Evolutionary conservation across 257 asterid genomes (phyloP).

Genomic region (Asclepias syriaca): DNA sequence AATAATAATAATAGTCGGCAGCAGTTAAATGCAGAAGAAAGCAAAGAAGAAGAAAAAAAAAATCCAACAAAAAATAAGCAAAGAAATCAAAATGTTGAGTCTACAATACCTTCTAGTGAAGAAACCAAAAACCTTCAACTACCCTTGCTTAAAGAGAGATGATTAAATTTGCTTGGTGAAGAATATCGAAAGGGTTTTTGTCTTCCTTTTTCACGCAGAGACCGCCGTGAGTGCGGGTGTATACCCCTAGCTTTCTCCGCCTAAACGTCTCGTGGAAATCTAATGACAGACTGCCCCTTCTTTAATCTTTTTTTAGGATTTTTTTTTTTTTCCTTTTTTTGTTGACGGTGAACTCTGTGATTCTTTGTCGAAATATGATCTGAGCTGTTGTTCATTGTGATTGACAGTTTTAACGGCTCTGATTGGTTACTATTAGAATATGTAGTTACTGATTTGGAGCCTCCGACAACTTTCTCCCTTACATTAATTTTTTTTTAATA

Average conservation of each 20-base stretch:
- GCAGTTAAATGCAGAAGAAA: not conserved
- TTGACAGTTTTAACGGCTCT: not conserved
- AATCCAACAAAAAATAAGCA: not conserved
- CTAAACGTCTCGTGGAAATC: constrained; percentile 23
- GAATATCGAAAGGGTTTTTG: constrained; percentile 4
- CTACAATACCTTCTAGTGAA: not conserved
- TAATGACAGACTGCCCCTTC: constrained; percentile 9
- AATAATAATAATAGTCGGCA: not conserved
- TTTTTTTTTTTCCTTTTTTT: too few relatives aligned
- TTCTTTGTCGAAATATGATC: not conserved
- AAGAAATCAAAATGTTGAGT: not conserved
- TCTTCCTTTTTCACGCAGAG: constrained; percentile 15
- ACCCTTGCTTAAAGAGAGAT: not conserved
- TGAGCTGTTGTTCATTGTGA: not conserved
- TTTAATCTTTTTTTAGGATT: not conserved
- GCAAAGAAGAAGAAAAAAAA: not conserved
- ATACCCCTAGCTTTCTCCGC: constrained; percentile 17
- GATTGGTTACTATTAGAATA: not conserved
- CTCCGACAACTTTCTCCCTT: too few relatives aligned
- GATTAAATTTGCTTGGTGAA: not conserved
- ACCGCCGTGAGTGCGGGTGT: constrained; percentile 17
- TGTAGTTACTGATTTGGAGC: not conserved
- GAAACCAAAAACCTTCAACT: not conserved
- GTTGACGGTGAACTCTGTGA: not conserved
- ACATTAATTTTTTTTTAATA: too few relatives aligned